Evolutionary conservation across 805 yeast species (phyloP).

Genomic region (Starmerella bombicola): DNA sequence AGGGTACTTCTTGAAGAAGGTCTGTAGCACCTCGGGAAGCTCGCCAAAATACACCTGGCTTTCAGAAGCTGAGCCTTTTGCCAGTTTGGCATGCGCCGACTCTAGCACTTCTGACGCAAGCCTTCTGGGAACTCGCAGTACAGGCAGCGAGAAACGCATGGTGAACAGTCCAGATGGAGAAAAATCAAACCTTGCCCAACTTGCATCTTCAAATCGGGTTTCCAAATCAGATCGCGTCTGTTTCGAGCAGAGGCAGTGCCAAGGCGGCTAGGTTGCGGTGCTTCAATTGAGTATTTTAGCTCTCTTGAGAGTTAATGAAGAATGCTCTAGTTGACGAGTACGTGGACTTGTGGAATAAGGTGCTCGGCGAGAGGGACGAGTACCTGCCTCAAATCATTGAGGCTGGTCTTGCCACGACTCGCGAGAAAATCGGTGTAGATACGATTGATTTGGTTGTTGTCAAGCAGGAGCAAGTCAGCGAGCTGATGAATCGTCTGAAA

Average conservation of each 20-base stretch:
- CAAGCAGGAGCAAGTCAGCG: slow-evolving; percentile 5
- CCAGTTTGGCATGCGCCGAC: slow-evolving; percentile 24
- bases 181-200: too few species aligned
- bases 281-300: too few species aligned
- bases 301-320: too few species aligned
- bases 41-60: slow-evolving; percentile 34
- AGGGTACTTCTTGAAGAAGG: slow-evolving; percentile 70
- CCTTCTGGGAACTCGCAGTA: slow-evolving; percentile 19
- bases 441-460: slow-evolving; percentile 6
- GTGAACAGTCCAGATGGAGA: too few species aligned
- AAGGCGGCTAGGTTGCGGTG: too few species aligned
- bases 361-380: slow-evolving; percentile 4
- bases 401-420: slow-evolving; percentile 7
- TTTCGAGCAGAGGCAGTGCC: too few species aligned
- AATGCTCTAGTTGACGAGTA: slow-evolving; percentile 10
- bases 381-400: slow-evolving; percentile 9
- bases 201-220: too few species aligned
- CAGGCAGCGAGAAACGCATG: slow-evolving; percentile 25
- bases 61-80: slow-evolving; percentile 16
- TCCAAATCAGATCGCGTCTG: too few species aligned
- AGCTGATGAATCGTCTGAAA: not conserved
- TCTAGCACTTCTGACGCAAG: slow-evolving; percentile 25
- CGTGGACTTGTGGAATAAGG: slow-evolving; percentile 11
- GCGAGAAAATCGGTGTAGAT: slow-evolving; percentile 13
- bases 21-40: slow-evolving; percentile 58